These are phyloP conservation scores for Tricholoma hemisulphureum DNA, from an alignment of 768 basidiomycete species.

Conservation along the genomic window DNA sequence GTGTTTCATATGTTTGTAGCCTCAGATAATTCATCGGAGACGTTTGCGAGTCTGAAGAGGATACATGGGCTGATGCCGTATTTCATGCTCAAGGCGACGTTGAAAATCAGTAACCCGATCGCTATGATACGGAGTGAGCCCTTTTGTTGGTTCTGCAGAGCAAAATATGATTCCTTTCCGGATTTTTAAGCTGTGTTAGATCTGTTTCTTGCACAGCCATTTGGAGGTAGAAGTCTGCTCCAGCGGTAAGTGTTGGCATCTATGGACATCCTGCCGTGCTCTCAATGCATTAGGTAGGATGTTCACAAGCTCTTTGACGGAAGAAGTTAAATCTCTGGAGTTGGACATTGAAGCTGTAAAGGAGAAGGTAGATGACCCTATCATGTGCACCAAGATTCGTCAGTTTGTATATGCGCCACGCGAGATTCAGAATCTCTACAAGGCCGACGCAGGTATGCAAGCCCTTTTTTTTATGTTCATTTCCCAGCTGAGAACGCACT, in stretches of 20 bases:
- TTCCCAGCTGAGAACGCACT: not conserved
- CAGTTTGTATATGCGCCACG: slow-evolving; percentile 83
- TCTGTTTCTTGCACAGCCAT: slow-evolving; percentile 94
- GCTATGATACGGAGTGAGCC: slow-evolving; percentile 85
- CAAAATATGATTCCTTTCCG: not conserved
- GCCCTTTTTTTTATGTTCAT: not conserved
- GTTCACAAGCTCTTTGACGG: slow-evolving; percentile 90
- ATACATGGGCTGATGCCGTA: slow-evolving; percentile 98
- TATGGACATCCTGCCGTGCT: not conserved
- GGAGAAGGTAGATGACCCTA: slow-evolving; percentile 84
- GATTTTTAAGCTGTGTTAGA: slow-evolving; percentile 70
- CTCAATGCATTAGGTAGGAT: slow-evolving; percentile 52
- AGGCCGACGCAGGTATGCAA: slow-evolving; percentile 70
- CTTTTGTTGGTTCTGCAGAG: slow-evolving; percentile 1
- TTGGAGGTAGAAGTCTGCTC: slow-evolving; percentile 87
- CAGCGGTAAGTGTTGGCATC: slow-evolving; percentile 58
- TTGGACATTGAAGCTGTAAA: slow-evolving; percentile 87
- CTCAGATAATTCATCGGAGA: slow-evolving; percentile 87
- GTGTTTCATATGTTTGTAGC: slow-evolving; percentile 95
- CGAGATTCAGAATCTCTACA: slow-evolving; percentile 83
- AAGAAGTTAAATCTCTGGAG: slow-evolving; percentile 82
- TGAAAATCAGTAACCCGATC: slow-evolving; percentile 94
- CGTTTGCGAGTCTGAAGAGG: slow-evolving; percentile 83
- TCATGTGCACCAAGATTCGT: slow-evolving; percentile 85
- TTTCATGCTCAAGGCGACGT: slow-evolving; percentile 88